Evolutionary conservation across 306 rosid genomes (phyloP).

Genomic region (Biancaea sappan): DNA sequence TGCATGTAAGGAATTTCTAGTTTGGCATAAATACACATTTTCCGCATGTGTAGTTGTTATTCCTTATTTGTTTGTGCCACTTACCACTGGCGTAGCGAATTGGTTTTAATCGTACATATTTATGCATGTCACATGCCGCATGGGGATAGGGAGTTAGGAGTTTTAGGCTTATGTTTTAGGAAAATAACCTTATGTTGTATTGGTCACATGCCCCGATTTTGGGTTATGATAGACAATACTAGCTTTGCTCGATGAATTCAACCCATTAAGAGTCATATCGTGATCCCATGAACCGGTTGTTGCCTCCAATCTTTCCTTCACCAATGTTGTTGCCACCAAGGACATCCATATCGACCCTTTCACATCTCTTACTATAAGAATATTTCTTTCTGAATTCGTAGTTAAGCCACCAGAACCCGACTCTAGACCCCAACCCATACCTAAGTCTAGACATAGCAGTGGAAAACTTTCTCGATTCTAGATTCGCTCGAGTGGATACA

Average conservation of each 20-base stretch:
- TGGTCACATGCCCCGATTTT: too few species aligned
- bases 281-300: slow-evolving; percentile 80
- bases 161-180: too few species aligned
- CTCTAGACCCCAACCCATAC: slow-evolving; percentile 37
- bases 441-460: slow-evolving; percentile 27
- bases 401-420: slow-evolving; percentile 61
- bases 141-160: too few species aligned
- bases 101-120: too few species aligned
- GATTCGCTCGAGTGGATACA: slow-evolving; percentile 19
- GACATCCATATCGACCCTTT: slow-evolving; percentile 87
- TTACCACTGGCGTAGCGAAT: too few species aligned
- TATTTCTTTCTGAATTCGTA: slow-evolving; percentile 91
- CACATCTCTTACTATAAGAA: slow-evolving; percentile 79
- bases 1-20: too few species aligned
- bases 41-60: too few species aligned
- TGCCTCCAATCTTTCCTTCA: slow-evolving; percentile 70
- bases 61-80: too few species aligned
- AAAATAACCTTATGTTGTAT: too few species aligned
- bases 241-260: slow-evolving; percentile 51
- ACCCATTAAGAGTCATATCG: slow-evolving; percentile 75
- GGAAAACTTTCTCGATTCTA: slow-evolving; percentile 37
- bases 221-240: too few species aligned
- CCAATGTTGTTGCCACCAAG: slow-evolving; percentile 91
- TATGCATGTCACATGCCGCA: too few species aligned
- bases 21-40: too few species aligned